Conservation (phyloP, 768 basidiomycete genomes). For the Suillus hirtellus region DNA sequence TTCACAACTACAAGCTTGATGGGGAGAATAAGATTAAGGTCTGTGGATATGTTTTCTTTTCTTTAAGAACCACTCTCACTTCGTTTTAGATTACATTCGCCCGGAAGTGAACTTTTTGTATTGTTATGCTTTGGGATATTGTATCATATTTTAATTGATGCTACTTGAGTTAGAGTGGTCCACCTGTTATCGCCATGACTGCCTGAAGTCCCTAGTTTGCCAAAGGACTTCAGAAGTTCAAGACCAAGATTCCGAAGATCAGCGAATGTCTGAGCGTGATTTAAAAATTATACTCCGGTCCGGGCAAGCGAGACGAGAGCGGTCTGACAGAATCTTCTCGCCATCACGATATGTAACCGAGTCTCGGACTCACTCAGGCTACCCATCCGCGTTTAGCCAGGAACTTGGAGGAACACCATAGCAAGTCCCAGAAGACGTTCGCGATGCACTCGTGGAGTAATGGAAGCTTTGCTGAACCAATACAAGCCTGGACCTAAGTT, state of each 20-base stretch:
- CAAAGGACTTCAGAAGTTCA: background rate
- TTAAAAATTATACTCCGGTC: conserved; percentile 6
- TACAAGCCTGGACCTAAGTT: background rate
- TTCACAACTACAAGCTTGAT: conserved; percentile 97
- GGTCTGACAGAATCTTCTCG: background rate
- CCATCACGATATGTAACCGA: background rate
- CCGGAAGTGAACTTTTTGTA: conserved; percentile 53
- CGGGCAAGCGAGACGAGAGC: background rate
- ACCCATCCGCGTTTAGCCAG: background rate
- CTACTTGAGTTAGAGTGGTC: conserved; percentile 13
- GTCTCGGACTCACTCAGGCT: conserved; percentile 1
- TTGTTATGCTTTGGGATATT: conserved; percentile 26
- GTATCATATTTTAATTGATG: conserved; percentile 26
- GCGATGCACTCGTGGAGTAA: background rate
- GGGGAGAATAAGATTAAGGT: conserved; percentile 99
- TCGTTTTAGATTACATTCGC: conserved; percentile 66
- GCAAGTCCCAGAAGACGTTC: background rate
- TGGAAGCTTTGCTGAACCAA: background rate
- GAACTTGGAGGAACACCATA: background rate
- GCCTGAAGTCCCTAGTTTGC: conserved; percentile 1
- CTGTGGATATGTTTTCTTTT: conserved; percentile 15
- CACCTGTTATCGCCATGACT: conserved; percentile 20
- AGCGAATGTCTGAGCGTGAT: conserved; percentile 1
- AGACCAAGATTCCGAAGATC: conserved; percentile 1
- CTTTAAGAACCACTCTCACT: conserved; percentile 10